These are phyloP conservation scores for Mucor indicus DNA, from an alignment of 371 early-diverging fungal genomes.

Conservation along the genomic window DNA sequence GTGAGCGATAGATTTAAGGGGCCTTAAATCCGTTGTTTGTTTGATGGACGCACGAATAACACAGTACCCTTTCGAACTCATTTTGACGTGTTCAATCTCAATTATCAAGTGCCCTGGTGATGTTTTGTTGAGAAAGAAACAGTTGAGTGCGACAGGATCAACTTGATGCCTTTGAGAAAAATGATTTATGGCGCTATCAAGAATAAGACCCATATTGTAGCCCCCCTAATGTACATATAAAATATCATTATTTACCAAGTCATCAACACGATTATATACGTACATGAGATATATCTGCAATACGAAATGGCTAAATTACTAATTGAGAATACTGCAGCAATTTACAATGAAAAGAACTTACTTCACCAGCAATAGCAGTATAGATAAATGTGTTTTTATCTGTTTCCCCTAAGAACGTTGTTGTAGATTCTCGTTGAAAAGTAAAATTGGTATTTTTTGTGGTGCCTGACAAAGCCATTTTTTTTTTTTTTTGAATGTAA, in stretches of 20 bases:
- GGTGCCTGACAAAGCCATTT: too few species aligned
- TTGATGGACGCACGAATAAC: conserved; percentile 24
- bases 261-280: conserved; percentile 2
- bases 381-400: conserved; percentile 1
- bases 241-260: background rate
- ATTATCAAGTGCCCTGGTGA: conserved; percentile 24
- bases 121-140: conserved; percentile 41
- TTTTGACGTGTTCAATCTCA: conserved; percentile 35
- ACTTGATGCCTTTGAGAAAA: conserved; percentile 26
- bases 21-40: conserved; percentile 22
- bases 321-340: background rate
- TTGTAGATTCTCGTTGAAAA: conserved; percentile 17
- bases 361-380: conserved; percentile 5
- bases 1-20: conserved; percentile 3
- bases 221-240: conserved; percentile 15
- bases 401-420: conserved; percentile 7
- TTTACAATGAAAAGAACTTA: background rate
- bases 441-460: too few species aligned
- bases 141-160: conserved; percentile 43
- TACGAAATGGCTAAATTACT: background rate
- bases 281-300: conserved; percentile 42
- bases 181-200: conserved; percentile 28
- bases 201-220: conserved; percentile 32
- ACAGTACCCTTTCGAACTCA: conserved; percentile 40
- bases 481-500: too few species aligned